phyloP scores from a whole-genome alignment of 495 filamentous ascomycete genomes.

The Cetradonia linearis region DNA sequence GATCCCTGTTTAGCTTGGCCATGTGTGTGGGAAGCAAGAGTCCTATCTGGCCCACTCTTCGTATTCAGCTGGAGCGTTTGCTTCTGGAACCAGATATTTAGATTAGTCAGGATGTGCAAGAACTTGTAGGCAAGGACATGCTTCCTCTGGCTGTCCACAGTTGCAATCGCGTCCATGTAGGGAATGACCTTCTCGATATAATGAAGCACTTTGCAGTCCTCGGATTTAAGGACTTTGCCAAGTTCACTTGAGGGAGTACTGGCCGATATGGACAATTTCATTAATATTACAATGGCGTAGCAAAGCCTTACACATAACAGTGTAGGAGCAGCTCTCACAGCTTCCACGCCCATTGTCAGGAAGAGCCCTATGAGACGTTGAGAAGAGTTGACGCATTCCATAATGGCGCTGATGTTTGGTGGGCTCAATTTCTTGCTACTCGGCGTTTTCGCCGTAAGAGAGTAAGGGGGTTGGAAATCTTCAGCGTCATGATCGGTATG shows the following conservation, averaged over 20 bases:
- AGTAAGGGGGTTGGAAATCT: constrained; percentile 27
- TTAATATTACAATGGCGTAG: constrained; percentile 30
- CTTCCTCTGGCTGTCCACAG: constrained; percentile 3
- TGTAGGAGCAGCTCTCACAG: constrained; percentile 27
- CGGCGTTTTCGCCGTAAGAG: constrained; percentile 21
- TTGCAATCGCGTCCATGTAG: constrained; percentile 18
- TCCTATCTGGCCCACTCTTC: neutral
- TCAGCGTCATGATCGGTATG: constrained; percentile 32
- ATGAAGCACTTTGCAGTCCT: constrained; percentile 26
- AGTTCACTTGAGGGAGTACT: constrained; percentile 27
- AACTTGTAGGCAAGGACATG: constrained; percentile 55
- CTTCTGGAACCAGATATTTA: constrained; percentile 61
- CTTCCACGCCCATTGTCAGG: constrained; percentile 23
- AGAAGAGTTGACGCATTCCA: constrained; percentile 28
- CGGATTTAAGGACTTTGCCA: constrained; percentile 27
- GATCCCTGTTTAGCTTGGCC: neutral
- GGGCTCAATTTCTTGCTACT: constrained; percentile 16
- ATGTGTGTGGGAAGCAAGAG: neutral
- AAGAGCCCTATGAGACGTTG: constrained; percentile 30
- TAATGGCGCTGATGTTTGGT: constrained; percentile 30
- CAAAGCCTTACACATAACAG: constrained; percentile 29
- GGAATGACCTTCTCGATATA: constrained; percentile 27
- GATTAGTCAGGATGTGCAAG: constrained; percentile 58
- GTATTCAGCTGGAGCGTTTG: constrained; percentile 14
- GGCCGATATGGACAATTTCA: constrained; percentile 31